Evolutionary conservation across 169 alveolate genomes (phyloP).

Genomic region (Plasmodium vivax): DNA sequence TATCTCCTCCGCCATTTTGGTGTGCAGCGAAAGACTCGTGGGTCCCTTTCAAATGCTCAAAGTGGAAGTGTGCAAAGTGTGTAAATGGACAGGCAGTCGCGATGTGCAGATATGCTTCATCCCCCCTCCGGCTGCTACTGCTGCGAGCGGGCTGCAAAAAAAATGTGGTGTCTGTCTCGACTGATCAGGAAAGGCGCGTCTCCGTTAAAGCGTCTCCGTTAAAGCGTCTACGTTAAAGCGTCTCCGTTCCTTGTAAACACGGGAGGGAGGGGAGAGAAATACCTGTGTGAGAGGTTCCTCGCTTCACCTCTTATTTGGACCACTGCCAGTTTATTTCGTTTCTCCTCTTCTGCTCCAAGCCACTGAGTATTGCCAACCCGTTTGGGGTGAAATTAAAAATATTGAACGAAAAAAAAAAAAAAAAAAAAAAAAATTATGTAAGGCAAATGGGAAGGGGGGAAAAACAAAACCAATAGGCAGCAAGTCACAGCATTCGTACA

Average conservation of each 20-base stretch:
- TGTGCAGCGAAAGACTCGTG: background rate
- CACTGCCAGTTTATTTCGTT: background rate
- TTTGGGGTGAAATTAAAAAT: background rate
- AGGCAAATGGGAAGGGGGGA: background rate
- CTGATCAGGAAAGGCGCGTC: background rate
- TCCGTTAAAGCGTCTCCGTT: background rate
- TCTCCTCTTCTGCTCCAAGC: background rate
- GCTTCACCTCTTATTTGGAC: background rate
- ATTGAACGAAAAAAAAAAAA: background rate
- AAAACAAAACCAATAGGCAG: background rate
- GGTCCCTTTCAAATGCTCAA: background rate
- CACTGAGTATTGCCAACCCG: background rate
- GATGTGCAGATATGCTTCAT: background rate
- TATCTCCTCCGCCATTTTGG: slow-evolving; percentile 37
- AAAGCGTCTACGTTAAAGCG: background rate
- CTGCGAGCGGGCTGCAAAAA: background rate
- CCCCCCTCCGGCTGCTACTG: background rate
- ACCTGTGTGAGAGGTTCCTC: background rate
- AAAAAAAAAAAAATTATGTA: background rate
- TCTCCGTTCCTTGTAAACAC: background rate
- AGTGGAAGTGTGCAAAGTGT: background rate
- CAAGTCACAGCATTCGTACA: background rate
- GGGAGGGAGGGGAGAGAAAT: background rate
- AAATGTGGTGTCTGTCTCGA: background rate
- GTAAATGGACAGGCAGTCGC: background rate